phyloP scores from a whole-genome alignment of 2,329 filamentous ascomycete species.

The Pezicula radicicola region DNA sequence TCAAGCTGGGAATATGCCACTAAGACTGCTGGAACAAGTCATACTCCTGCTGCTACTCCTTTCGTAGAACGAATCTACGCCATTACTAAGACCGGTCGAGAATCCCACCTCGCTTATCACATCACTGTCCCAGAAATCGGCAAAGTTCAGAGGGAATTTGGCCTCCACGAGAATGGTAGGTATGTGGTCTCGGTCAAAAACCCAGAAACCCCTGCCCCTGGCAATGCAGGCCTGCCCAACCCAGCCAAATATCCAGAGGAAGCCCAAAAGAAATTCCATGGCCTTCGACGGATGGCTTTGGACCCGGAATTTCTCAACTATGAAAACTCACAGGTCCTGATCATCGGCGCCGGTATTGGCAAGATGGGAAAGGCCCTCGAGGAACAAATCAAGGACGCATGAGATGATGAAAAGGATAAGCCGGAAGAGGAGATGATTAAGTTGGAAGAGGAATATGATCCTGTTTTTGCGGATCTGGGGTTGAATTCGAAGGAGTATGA shows the following conservation, averaged over 20 bases:
- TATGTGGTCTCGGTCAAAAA: conserved; percentile 82
- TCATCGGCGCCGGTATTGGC: conserved; percentile 67
- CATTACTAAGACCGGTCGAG: conserved; percentile 67
- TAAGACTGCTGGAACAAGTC: conserved; percentile 60
- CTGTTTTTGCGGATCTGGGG: conserved; percentile 48
- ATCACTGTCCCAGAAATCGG: conserved; percentile 72
- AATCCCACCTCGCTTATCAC: conserved; percentile 77
- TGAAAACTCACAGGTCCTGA: conserved; percentile 70
- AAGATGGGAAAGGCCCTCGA: conserved; percentile 55
- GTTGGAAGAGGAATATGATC: conserved; percentile 68
- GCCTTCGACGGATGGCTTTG: conserved; percentile 71
- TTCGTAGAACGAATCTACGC: conserved; percentile 86
- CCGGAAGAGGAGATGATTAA: conserved; percentile 71
- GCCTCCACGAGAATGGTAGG: conserved; percentile 67
- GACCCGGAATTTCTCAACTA: conserved; percentile 74
- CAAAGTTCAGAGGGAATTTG: conserved; percentile 72
- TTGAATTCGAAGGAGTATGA: conserved; percentile 63
- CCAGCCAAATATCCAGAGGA: conserved; percentile 68
- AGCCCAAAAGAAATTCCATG: conserved; percentile 69
- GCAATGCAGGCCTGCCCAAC: conserved; percentile 59
- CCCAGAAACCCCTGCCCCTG: conserved; percentile 65
- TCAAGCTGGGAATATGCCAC: conserved; percentile 67
- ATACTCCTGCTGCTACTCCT: conserved; percentile 66
- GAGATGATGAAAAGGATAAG: conserved; percentile 56
- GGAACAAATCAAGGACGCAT: conserved; percentile 50